phyloP scores from a whole-genome alignment of 202 grass and related monocot species.

The Setaria viridis region DNA sequence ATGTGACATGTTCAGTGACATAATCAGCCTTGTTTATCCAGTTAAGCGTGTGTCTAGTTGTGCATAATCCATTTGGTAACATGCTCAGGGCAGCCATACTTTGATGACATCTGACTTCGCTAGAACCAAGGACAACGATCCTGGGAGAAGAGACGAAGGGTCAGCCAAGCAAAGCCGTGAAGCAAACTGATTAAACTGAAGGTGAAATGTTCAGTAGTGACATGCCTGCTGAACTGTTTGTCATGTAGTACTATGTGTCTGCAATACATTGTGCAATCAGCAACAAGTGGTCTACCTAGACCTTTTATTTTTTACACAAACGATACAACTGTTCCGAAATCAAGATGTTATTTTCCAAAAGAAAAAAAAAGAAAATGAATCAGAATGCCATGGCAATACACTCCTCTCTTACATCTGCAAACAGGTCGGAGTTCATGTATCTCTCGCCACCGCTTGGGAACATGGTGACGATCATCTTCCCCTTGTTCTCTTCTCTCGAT shows the following conservation, averaged over 20 bases:
- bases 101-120: background rate
- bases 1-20: background rate
- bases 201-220: background rate
- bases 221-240: background rate
- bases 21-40: background rate
- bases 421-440: slow-evolving; percentile 72
- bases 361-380: background rate
- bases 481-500: slow-evolving; percentile 58
- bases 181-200: background rate
- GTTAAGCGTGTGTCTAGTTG: background rate
- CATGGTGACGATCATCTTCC: slow-evolving; percentile 73
- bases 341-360: background rate
- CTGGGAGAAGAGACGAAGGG: background rate
- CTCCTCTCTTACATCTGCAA: slow-evolving; percentile 64
- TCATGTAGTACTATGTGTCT: background rate
- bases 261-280: background rate
- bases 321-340: background rate
- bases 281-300: background rate
- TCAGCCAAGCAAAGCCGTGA: slow-evolving; percentile 10
- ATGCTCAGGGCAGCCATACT: background rate
- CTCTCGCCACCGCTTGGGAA: slow-evolving; percentile 71
- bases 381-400: slow-evolving; percentile 73
- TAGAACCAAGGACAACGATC: slow-evolving; percentile 19
- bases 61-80: background rate
- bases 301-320: background rate